Evolutionary conservation across 2,329 filamentous ascomycete species (phyloP).

Genomic region (Colletotrichum sansevieriae): DNA sequence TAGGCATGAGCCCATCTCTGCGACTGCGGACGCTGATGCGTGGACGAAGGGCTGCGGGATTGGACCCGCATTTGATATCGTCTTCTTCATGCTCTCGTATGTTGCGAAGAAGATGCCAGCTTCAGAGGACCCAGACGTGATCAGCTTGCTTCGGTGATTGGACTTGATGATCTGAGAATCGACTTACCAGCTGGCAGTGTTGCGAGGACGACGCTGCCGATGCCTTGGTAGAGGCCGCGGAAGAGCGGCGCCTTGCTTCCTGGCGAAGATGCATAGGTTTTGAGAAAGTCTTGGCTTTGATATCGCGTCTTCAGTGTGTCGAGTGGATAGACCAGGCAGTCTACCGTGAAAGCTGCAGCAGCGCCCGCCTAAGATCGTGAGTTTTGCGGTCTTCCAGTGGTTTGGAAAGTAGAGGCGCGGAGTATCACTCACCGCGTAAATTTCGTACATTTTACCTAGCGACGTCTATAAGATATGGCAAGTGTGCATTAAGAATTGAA

Average conservation of each 20-base stretch:
- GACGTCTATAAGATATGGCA: background rate
- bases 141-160: background rate
- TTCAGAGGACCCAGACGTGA: slow-evolving; percentile 47
- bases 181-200: slow-evolving; percentile 84
- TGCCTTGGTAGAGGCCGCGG: slow-evolving; percentile 85
- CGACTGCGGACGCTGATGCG: slow-evolving; percentile 78
- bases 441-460: slow-evolving; percentile 39
- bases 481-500: background rate
- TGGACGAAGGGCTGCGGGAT: slow-evolving; percentile 79
- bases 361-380: slow-evolving; percentile 77
- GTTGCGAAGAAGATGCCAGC: slow-evolving; percentile 91
- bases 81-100: slow-evolving; percentile 81
- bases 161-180: background rate
- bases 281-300: slow-evolving; percentile 81
- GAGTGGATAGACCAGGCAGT: slow-evolving; percentile 87
- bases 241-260: slow-evolving; percentile 69
- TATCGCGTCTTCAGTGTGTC: slow-evolving; percentile 91
- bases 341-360: slow-evolving; percentile 86
- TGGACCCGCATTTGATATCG: slow-evolving; percentile 66
- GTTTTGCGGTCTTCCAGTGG: background rate
- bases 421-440: slow-evolving; percentile 36
- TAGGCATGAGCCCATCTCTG: slow-evolving; percentile 86
- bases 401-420: background rate
- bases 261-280: slow-evolving; percentile 72
- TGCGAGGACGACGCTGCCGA: slow-evolving; percentile 86